Conservation (phyloP, 2,329 filamentous ascomycete species). For the Fusarium incarnatum region DNA sequence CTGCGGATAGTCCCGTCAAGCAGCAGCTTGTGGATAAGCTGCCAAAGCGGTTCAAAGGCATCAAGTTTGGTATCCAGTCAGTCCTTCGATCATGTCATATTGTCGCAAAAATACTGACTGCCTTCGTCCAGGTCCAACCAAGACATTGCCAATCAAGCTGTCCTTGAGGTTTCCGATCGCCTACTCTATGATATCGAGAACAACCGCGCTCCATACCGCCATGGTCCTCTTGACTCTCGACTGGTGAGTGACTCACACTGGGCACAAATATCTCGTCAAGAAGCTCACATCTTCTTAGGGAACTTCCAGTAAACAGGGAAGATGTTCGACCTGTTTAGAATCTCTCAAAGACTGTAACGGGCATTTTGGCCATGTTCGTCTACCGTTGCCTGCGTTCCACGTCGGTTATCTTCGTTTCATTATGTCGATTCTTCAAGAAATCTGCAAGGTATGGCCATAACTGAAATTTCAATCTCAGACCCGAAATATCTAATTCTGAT, state of each 20-base stretch:
- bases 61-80: constrained; percentile 94
- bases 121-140: constrained; percentile 76
- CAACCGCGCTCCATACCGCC: constrained; percentile 77
- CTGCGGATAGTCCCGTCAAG: constrained; percentile 67
- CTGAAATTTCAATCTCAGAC: neutral
- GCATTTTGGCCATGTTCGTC: constrained; percentile 92
- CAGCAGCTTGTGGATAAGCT: constrained; percentile 89
- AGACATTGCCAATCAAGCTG: constrained; percentile 94
- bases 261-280: neutral
- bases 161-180: constrained; percentile 93
- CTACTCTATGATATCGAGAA: constrained; percentile 91
- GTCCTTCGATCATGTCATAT: constrained; percentile 42
- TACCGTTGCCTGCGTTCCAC: constrained; percentile 93
- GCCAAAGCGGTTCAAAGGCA: constrained; percentile 90
- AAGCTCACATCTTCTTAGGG: constrained; percentile 60
- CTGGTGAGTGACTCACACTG: constrained; percentile 62
- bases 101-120: neutral
- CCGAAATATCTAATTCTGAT: constrained; percentile 11
- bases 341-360: constrained; percentile 87
- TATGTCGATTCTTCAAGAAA: constrained; percentile 90
- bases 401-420: constrained; percentile 96
- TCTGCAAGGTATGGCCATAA: constrained; percentile 76
- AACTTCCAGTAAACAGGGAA: constrained; percentile 84
- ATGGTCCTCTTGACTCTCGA: constrained; percentile 89
- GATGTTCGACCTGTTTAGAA: constrained; percentile 86